A percentile compares a stretch with the other conserved stretches of the same genome.
Evolutionary conservation across 169 alveolate species (phyloP).

Genomic region (Babesia divergens): DNA sequence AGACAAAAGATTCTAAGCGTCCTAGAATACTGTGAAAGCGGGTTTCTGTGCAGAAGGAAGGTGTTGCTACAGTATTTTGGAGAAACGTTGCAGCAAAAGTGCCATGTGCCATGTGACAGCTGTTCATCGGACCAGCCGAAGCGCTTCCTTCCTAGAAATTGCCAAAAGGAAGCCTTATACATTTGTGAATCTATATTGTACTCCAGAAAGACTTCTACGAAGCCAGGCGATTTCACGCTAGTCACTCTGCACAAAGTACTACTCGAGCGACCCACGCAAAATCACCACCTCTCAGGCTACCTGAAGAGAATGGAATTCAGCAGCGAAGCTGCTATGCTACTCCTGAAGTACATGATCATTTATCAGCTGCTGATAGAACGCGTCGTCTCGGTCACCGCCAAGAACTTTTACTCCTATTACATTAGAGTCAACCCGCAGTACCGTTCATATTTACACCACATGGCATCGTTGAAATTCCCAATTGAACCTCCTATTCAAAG

Average conservation of each 20-base stretch:
- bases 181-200: constrained; percentile 19
- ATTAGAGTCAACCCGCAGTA: constrained; percentile 37
- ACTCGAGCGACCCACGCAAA: not conserved
- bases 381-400: constrained; percentile 4
- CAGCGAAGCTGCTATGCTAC: constrained; percentile 46
- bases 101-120: constrained; percentile 72
- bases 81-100: constrained; percentile 72
- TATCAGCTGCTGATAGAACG: constrained; percentile 52
- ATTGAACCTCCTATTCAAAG: not conserved
- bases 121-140: constrained; percentile 27
- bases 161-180: constrained; percentile 19
- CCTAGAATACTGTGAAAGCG: constrained; percentile 83
- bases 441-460: constrained; percentile 1
- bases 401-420: constrained; percentile 30
- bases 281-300: constrained; percentile 33
- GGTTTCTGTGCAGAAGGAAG: constrained; percentile 78
- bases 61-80: constrained; percentile 80
- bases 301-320: constrained; percentile 27
- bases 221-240: constrained; percentile 17
- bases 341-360: constrained; percentile 50
- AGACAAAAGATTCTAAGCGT: constrained; percentile 51
- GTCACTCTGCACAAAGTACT: constrained; percentile 45
- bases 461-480: constrained; percentile 30
- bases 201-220: not conserved
- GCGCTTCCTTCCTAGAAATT: constrained; percentile 12